These are phyloP conservation scores for Vanderwaltozyma polyspora DNA, from an alignment of 805 yeast species.

Conservation along the genomic window DNA sequence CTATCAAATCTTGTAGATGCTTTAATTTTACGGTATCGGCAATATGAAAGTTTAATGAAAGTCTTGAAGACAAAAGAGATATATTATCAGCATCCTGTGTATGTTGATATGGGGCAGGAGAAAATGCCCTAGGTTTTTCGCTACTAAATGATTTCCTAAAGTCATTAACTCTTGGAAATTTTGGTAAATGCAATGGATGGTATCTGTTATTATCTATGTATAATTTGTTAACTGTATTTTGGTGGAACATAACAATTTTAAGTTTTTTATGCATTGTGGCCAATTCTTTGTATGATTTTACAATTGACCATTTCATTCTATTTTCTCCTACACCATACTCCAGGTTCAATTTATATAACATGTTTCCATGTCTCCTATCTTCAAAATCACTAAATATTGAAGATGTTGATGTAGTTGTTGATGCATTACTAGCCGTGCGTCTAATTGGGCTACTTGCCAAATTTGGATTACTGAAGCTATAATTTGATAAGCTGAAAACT, in stretches of 20 bases:
- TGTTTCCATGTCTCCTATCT: slow-evolving; percentile 2
- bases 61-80: slow-evolving; percentile 5
- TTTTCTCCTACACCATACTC: slow-evolving; percentile 85
- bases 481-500: slow-evolving; percentile 9
- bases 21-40: slow-evolving; percentile 16
- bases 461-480: slow-evolving; percentile 23
- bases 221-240: slow-evolving; percentile 24
- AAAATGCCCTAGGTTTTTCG: neutral
- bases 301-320: slow-evolving; percentile 68
- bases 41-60: slow-evolving; percentile 10
- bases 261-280: slow-evolving; percentile 59
- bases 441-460: neutral
- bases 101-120: neutral
- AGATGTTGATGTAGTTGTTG: neutral
- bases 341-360: slow-evolving; percentile 48
- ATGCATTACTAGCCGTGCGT: neutral
- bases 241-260: slow-evolving; percentile 41
- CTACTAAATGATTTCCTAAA: neutral
- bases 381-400: slow-evolving; percentile 2
- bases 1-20: slow-evolving; percentile 22
- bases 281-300: slow-evolving; percentile 62
- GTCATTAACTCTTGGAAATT: slow-evolving; percentile 21
- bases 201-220: slow-evolving; percentile 19
- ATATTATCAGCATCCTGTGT: neutral
- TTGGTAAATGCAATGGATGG: slow-evolving; percentile 19